Evolutionary conservation across 345 rosid species (phyloP).

Genomic region (Hibiscus tridactylites): DNA sequence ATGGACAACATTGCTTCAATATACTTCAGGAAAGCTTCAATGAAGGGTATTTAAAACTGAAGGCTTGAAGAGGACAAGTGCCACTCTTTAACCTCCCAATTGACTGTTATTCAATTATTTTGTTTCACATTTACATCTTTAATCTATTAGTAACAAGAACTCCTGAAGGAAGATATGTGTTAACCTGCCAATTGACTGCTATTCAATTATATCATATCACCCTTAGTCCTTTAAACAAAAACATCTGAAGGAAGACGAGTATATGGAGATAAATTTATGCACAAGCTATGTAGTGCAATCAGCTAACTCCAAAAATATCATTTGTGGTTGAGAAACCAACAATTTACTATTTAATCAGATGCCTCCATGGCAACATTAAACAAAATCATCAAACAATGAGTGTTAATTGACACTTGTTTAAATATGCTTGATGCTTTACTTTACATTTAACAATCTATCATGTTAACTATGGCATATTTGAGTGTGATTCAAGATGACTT

Average conservation of each 20-base stretch:
- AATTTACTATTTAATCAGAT: background rate
- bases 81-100: background rate
- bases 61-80: background rate
- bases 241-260: no score
- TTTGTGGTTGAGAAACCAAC: background rate
- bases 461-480: no score
- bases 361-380: background rate
- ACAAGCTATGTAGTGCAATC: background rate
- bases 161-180: background rate
- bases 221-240: no score
- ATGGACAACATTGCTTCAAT: background rate
- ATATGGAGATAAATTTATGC: background rate
- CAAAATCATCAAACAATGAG: background rate
- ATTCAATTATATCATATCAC: no score
- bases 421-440: no score
- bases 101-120: background rate
- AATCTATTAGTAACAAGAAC: background rate
- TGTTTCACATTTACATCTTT: background rate
- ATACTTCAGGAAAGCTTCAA: background rate
- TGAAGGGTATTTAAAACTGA: background rate
- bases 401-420: background rate
- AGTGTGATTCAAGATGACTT: no score
- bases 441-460: no score
- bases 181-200: no score
- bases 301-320: background rate